Evolutionary conservation across 2,329 filamentous ascomycete genomes (phyloP), one percentile per base, ranked within the genome.

Genomic region (Macroventuria anomochaeta): DNA sequence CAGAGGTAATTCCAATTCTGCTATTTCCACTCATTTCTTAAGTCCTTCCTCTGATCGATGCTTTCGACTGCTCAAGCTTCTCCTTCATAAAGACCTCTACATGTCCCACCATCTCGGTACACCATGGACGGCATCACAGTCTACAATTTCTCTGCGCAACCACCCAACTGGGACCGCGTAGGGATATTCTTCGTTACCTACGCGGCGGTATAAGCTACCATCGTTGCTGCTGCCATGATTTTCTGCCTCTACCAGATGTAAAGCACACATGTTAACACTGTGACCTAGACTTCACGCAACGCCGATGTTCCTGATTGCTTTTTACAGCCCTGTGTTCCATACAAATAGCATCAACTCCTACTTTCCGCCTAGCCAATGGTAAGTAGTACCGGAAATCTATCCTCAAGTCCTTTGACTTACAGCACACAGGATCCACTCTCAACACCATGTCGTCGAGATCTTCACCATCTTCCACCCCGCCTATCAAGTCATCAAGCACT

Each of bases 241-340:
- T 64, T 63, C 36, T 59, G 58, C 41, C 58, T 55, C 17, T 55
- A 36, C 34, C 10, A 18, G 6, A 5, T 32, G 15, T 41, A 29
- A 39, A 34, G 17, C 17, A n/a, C 13, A 33, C 6, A 23, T 32
- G 21, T 41, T 50, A 15, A 58, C 40, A 31, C 8, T 40, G 17
- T 34, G 13, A 15, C 21, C 0, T 10, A 63, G 61, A 6, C 59
- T 64, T 26, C 59, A 58, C 41, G 61, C 61, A 13, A 59, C 58
- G 5, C 61, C 61, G 1, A 62, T 64, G 59, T 64, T 61, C n/a
- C 41, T 64, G 4, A 57, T 61, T 15, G 53, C 59, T 10, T 59
- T 49, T 3, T 64, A 64, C 46, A 41, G 43, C n/a, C 46, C 57
- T 32, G 42, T 52, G 7, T 59, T 64, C 20, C 38, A 53, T 26